Evolutionary conservation across 225 moss, liverwort and hornwort genomes (phyloP).

Genomic region (Physcomitrellopsis africana): DNA sequence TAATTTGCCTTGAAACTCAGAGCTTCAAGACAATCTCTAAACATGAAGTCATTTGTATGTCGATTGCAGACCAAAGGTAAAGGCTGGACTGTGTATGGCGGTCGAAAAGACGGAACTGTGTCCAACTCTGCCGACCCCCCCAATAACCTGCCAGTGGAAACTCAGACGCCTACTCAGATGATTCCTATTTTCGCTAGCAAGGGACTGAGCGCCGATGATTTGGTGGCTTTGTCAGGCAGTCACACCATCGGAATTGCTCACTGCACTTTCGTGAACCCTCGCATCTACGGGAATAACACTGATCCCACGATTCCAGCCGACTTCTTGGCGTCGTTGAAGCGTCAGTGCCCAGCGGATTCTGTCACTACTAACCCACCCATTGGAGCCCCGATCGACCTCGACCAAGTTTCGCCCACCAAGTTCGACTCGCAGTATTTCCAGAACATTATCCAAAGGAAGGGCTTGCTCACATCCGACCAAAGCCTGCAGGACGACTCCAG

Average conservation of each 20-base stretch:
- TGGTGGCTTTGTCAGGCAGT: neutral
- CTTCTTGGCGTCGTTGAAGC: constrained; percentile 21
- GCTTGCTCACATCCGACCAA: constrained; percentile 43
- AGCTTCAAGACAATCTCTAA: too few species aligned
- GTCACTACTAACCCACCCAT: neutral
- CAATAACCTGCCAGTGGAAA: neutral
- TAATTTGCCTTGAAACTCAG: too few species aligned
- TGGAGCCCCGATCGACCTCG: constrained; percentile 24
- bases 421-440: constrained; percentile 42
- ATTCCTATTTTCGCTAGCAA: constrained; percentile 23
- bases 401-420: constrained; percentile 21
- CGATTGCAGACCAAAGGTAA: constrained; percentile 21
- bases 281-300: constrained; percentile 24
- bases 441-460: constrained; percentile 31
- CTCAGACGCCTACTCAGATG: constrained; percentile 9
- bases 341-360: constrained; percentile 30
- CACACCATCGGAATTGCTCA: neutral
- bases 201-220: neutral
- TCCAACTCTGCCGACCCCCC: constrained; percentile 22
- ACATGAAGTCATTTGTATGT: neutral
- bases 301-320: constrained; percentile 22
- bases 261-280: constrained; percentile 18
- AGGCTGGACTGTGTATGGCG: constrained; percentile 24
- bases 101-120: constrained; percentile 23
- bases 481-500: constrained; percentile 29